Evolutionary conservation across 257 asterid genomes (phyloP).

Genomic region (Solanum chmielewskii): DNA sequence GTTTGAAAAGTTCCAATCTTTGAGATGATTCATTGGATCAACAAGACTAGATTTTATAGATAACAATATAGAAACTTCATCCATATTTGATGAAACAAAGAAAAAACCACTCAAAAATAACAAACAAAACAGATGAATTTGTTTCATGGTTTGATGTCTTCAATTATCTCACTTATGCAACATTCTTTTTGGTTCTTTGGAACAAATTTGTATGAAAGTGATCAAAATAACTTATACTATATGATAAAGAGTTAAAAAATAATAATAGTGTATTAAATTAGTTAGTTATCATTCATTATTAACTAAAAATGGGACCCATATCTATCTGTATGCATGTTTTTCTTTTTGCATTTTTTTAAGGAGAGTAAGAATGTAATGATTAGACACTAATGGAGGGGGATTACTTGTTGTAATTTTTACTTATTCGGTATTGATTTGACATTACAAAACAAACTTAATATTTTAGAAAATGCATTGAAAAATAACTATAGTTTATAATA

Average conservation of each 20-base stretch:
- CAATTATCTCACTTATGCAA: background rate
- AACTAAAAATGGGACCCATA: constrained; percentile 25
- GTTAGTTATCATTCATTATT: constrained; percentile 23
- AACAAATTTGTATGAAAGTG: constrained; percentile 11
- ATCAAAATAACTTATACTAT: constrained; percentile 22
- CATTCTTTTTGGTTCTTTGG: constrained; percentile 27
- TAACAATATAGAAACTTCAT: constrained; percentile 33
- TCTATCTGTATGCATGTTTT: constrained; percentile 26
- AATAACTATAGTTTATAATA: background rate
- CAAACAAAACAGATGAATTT: background rate
- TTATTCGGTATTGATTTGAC: background rate
- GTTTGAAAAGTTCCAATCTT: constrained; percentile 31
- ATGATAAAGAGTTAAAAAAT: constrained; percentile 10
- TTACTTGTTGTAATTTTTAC: background rate
- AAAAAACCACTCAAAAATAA: constrained; percentile 43
- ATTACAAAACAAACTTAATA: too few relatives aligned
- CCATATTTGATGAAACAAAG: constrained; percentile 32
- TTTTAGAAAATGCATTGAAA: background rate
- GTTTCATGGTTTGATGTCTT: constrained; percentile 14
- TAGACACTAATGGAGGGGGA: constrained; percentile 16
- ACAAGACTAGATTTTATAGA: constrained; percentile 37
- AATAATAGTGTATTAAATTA: constrained; percentile 8
- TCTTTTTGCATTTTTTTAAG: constrained; percentile 2
- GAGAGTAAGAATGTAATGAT: constrained; percentile 17
- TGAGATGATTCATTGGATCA: constrained; percentile 42